Evolutionary conservation across 176 grass and related monocot genomes (phyloP), one percentile per base, ranked within the genome.

Genomic region (Lolium multiflorum): DNA sequence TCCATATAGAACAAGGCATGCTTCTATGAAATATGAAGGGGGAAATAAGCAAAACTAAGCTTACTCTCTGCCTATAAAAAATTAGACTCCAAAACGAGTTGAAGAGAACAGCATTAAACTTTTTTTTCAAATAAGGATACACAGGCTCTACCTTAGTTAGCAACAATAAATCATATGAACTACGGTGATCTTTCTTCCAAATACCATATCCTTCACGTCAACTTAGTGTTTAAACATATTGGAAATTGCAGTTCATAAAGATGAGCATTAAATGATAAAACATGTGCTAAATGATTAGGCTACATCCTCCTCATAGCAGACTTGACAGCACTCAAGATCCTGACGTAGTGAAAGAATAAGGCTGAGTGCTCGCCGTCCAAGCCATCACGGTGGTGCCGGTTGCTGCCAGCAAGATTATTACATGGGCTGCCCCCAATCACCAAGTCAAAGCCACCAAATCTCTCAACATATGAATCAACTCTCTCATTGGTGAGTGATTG

Each of bases 401-500:
- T 98, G 78, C 91, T 95, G 7, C 96, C 93, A 9, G 96, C 24
- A n/a, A 95, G 87, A 73, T 98, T 98, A 60, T 98, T 98, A 65
- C 96, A 98, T 0, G 96, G 96, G 43, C 96, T 98, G 9, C 96
- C 96, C 0, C 93, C 96, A 35, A 98, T 92, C 3, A 98, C 88
- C 17, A 98, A 62, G 67, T 98, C 93, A 76, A 95, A 91, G 1
- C 93, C 82, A 14, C 96, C 96, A 55, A 84, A 83, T 28, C 77
- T 84, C 9, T 25, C 62, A 31, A 94, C 79, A 18, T 84, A 87
- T 4, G 47, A 15, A 7, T 85, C 78, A 0, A 98, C 71, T 21
- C 48, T 85, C 0, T 87, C 90, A 6, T 81, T 4, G 16, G 14
- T 91, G 9, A 98, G 72, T n/a, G 31, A 52, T 57, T 91, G 75